Evolutionary conservation across 2,329 filamentous ascomycete genomes (phyloP).

Genomic region (Anisogramma anomala): DNA sequence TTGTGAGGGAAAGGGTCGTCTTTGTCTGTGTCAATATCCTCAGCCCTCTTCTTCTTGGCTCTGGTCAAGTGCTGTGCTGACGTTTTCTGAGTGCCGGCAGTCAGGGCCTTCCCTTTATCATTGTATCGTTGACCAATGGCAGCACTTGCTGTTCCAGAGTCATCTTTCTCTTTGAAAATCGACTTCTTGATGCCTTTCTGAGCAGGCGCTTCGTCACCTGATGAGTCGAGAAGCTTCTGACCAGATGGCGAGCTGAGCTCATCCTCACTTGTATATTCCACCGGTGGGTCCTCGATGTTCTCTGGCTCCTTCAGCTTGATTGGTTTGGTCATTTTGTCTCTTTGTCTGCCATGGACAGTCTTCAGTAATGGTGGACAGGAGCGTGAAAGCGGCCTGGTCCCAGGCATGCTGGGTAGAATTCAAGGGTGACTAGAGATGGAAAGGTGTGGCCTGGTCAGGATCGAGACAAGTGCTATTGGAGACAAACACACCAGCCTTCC

Average conservation of each 20-base stretch:
- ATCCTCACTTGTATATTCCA: slow-evolving; percentile 18
- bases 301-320: slow-evolving; percentile 14
- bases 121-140: background rate
- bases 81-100: background rate
- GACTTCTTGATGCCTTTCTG: slow-evolving; percentile 22
- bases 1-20: background rate
- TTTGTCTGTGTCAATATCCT: background rate
- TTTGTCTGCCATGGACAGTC: slow-evolving; percentile 2
- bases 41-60: slow-evolving; percentile 1
- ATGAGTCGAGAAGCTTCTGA: slow-evolving; percentile 6
- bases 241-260: slow-evolving; percentile 14
- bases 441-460: too few relatives aligned
- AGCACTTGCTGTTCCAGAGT: slow-evolving; percentile 1
- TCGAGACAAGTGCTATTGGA: background rate
- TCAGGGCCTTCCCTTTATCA: background rate
- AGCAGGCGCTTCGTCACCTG: slow-evolving; percentile 20
- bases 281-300: slow-evolving; percentile 18
- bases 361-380: background rate
- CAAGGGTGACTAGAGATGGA: background rate
- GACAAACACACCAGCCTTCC: background rate
- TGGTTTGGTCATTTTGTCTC: slow-evolving; percentile 2
- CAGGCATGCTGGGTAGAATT: background rate
- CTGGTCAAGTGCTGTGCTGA: background rate
- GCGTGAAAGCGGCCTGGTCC: background rate
- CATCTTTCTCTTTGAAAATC: slow-evolving; percentile 18